Conservation (phyloP, 768 basidiomycete species). For the Gyrodon lividus region DNA sequence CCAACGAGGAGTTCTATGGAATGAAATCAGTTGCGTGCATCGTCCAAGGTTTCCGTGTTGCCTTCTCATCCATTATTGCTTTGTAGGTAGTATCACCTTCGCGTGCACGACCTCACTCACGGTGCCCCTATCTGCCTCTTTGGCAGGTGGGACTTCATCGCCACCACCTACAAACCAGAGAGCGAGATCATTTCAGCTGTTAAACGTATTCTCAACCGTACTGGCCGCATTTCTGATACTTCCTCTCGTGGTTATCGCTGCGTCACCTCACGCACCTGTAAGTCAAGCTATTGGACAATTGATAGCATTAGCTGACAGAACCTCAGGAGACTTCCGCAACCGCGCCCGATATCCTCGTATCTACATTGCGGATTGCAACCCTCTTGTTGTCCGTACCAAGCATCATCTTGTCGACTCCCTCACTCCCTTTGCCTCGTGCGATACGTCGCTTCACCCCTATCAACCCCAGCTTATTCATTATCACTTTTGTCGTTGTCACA, state of each 20-base stretch:
- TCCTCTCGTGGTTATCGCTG: constrained; percentile 56
- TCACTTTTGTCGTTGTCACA: constrained; percentile 40
- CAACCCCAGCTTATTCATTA: constrained; percentile 45
- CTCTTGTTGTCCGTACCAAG: constrained; percentile 61
- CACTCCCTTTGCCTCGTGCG: constrained; percentile 47
- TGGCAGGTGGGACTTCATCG: constrained; percentile 39
- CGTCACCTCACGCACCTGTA: constrained; percentile 43
- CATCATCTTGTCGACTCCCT: constrained; percentile 54
- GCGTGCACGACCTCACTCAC: constrained; percentile 66
- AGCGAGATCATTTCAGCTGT: constrained; percentile 55
- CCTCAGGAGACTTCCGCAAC: constrained; percentile 6
- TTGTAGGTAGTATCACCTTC: constrained; percentile 56
- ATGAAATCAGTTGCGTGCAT: constrained; percentile 55
- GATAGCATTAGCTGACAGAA: constrained; percentile 13
- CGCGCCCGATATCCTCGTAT: constrained; percentile 9
- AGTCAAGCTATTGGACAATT: constrained; percentile 29
- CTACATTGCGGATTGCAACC: constrained; percentile 46
- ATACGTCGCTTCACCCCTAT: constrained; percentile 39
- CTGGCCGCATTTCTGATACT: constrained; percentile 51
- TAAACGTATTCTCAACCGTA: constrained; percentile 51
- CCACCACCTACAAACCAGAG: constrained; percentile 32
- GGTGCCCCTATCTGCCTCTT: constrained; percentile 60
- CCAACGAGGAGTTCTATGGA: constrained; percentile 55
- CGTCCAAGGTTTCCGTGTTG: not conserved
- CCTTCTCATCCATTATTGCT: constrained; percentile 4